A percentile compares a stretch with the other conserved stretches of the same genome.
These are phyloP conservation scores for Pythium chondricola DNA, from an alignment of 352 stramenopile species.

Conservation along the genomic window DNA sequence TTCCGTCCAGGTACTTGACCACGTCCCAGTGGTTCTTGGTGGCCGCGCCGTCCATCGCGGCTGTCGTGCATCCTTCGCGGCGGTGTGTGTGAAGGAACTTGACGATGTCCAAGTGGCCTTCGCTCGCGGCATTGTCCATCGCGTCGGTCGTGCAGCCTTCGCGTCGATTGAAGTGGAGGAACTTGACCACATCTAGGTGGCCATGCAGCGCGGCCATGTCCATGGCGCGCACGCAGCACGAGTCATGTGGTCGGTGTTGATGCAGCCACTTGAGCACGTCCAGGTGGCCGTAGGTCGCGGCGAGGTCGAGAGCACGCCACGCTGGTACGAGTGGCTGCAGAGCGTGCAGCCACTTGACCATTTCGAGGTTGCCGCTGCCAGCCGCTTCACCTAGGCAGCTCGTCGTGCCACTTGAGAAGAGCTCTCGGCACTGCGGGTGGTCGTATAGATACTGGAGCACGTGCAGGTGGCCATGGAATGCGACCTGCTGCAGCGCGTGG, in stretches of 20 bases:
- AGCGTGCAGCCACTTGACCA: constrained; percentile 10
- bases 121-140: constrained; percentile 6
- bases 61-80: constrained; percentile 2
- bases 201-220: constrained; percentile 1
- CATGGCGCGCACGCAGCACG: constrained; percentile 7
- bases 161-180: constrained; percentile 6
- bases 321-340: constrained; percentile 3
- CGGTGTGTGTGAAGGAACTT: constrained; percentile 9
- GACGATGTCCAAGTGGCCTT: constrained; percentile 7
- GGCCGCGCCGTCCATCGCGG: constrained; percentile 9
- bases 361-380: constrained; percentile 7
- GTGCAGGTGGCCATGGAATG: constrained; percentile 9
- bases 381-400: constrained; percentile 9
- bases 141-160: constrained; percentile 9
- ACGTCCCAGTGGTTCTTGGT: constrained; percentile 4
- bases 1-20: constrained; percentile 8
- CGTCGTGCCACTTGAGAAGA: constrained; percentile 2
- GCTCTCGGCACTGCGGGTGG: constrained; percentile 5
- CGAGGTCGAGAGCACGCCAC: constrained; percentile 9
- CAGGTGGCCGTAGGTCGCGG: constrained; percentile 2
- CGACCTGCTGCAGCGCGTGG: not conserved
- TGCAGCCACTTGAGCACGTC: constrained; percentile 10
- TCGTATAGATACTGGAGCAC: constrained; percentile 13
- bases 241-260: not conserved
- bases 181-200: constrained; percentile 7